Conservation (phyloP, 495 filamentous ascomycete genomes). For the Penicillium coffeae region DNA sequence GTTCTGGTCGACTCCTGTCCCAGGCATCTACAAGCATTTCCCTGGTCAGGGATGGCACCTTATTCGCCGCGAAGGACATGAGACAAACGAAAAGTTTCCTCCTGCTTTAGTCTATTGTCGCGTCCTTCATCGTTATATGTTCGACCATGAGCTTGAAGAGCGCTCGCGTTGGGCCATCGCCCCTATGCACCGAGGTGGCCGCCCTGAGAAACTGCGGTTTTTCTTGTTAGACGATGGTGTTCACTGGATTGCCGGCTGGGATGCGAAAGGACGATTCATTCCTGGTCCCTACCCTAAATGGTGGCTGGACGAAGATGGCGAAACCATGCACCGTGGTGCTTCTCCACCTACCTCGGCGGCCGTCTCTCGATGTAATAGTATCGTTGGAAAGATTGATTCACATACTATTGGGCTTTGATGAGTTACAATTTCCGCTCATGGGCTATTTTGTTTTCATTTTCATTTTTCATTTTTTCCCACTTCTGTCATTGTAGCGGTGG, state of each 20-base stretch:
- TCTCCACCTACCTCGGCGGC: slow-evolving; percentile 38
- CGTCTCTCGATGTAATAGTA: slow-evolving; percentile 39
- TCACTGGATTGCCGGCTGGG: slow-evolving; percentile 45
- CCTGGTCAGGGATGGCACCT: slow-evolving; percentile 45
- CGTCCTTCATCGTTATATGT: slow-evolving; percentile 46
- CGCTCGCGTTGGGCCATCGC: slow-evolving; percentile 42
- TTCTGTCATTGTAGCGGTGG: not conserved
- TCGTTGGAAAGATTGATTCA: slow-evolving; percentile 33
- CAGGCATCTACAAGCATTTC: slow-evolving; percentile 44
- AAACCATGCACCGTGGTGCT: slow-evolving; percentile 37
- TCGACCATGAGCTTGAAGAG: slow-evolving; percentile 41
- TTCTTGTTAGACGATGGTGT: slow-evolving; percentile 42
- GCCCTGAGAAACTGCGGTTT: slow-evolving; percentile 37
- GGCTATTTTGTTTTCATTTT: not conserved
- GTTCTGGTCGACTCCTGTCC: slow-evolving; percentile 44
- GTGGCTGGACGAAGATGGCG: slow-evolving; percentile 36
- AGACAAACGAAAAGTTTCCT: slow-evolving; percentile 36
- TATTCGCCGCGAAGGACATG: slow-evolving; percentile 32
- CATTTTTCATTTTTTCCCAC: not conserved
- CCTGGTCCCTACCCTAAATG: slow-evolving; percentile 45
- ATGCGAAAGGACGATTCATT: slow-evolving; percentile 40
- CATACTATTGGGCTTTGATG: not conserved
- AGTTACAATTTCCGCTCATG: no score
- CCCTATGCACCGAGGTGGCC: slow-evolving; percentile 29
- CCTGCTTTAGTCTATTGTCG: slow-evolving; percentile 44